These are phyloP conservation scores for Astragalus membranaceus DNA, from an alignment of 306 rosid genomes.

Conservation along the genomic window DNA sequence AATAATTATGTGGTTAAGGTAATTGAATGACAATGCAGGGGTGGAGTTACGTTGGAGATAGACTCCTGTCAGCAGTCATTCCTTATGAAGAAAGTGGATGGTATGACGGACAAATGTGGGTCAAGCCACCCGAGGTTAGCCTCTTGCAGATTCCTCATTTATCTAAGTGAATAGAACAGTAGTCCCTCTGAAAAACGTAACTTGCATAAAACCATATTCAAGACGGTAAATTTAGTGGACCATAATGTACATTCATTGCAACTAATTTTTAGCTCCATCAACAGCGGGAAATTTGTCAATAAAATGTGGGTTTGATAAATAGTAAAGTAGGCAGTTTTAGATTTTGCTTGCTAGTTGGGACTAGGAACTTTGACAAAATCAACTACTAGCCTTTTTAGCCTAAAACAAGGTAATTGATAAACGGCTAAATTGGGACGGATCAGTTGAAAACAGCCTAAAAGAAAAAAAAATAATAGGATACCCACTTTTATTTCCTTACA, in stretches of 20 bases:
- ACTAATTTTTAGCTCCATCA: not conserved
- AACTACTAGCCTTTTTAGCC: not conserved
- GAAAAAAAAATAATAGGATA: not conserved
- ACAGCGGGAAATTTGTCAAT: not conserved
- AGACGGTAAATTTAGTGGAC: not conserved
- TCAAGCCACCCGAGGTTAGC: constrained; percentile 93
- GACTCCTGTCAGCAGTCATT: constrained; percentile 92
- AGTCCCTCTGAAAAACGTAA: not conserved
- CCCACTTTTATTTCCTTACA: not conserved
- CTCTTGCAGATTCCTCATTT: constrained; percentile 6
- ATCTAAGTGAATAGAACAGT: not conserved
- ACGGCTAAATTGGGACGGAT: not conserved
- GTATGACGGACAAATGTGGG: constrained; percentile 99
- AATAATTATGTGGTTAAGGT: not conserved
- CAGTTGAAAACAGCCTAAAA: not conserved
- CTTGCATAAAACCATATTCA: not conserved
- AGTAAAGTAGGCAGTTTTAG: not conserved
- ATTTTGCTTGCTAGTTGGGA: not conserved
- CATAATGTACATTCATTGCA: not conserved
- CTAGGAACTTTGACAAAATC: not conserved
- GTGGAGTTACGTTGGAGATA: constrained; percentile 98
- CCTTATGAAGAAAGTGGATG: constrained; percentile 99
- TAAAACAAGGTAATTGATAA: not conserved
- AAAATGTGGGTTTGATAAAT: not conserved
- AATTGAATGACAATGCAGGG: constrained; percentile 47